phyloP scores from a whole-genome alignment of 2,329 filamentous ascomycete genomes.

The Elsinoe arachidis region DNA sequence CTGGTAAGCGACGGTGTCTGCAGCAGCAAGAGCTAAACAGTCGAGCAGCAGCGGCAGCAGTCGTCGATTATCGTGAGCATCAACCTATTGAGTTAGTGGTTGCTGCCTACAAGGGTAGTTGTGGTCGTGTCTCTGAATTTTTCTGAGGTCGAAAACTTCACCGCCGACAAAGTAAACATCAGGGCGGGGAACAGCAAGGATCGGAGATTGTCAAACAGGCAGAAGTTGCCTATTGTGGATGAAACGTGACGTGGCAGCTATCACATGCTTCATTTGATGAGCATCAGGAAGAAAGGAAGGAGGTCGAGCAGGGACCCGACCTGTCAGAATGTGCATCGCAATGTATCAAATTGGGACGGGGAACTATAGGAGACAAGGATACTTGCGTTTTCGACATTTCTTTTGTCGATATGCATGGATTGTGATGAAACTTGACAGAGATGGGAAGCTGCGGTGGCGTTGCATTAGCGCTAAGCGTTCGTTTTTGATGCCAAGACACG shows the following conservation, averaged over 20 bases:
- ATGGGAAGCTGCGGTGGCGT: neutral
- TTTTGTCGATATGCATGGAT: neutral
- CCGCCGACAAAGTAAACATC: too few relatives aligned
- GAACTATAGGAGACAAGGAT: neutral
- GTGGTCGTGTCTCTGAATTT: too few relatives aligned
- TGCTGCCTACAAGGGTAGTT: too few relatives aligned
- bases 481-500: slow-evolving; percentile 11
- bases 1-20: neutral
- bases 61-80: too few relatives aligned
- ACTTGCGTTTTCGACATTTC: neutral
- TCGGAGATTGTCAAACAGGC: too few relatives aligned
- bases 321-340: neutral
- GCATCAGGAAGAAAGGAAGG: neutral
- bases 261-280: neutral
- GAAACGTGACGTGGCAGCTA: neutral
- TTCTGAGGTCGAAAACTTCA: too few relatives aligned
- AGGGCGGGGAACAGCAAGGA: too few relatives aligned
- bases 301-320: neutral
- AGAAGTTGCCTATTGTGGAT: too few relatives aligned
- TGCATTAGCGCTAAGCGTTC: neutral
- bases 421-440: too few relatives aligned
- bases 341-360: neutral
- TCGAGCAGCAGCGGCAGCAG: neutral
- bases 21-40: neutral
- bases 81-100: too few relatives aligned